A percentile compares a stretch with the other conserved stretches of the same genome.
Evolutionary conservation across 441 rosid genomes (phyloP).

Genomic region (Mallotus japonicus): DNA sequence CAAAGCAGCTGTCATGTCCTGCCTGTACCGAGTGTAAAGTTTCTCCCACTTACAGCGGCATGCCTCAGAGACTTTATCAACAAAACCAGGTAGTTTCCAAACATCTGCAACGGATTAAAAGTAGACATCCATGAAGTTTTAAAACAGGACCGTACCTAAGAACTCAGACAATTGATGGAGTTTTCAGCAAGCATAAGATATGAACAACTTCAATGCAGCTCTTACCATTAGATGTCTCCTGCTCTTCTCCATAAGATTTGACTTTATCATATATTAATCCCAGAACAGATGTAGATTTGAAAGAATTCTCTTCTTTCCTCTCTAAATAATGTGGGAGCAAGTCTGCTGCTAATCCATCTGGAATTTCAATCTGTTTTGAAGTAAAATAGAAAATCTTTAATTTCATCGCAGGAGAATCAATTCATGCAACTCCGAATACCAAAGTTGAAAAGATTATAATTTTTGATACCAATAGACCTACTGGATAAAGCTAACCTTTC

Average conservation of each 20-base stretch:
- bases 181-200: background rate
- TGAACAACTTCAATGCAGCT: background rate
- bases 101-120: constrained; percentile 34
- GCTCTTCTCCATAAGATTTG: constrained; percentile 25
- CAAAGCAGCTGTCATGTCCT: constrained; percentile 41
- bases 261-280: constrained; percentile 65
- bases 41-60: constrained; percentile 34
- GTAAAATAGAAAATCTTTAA: constrained; percentile 2
- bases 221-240: constrained; percentile 37
- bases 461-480: no score
- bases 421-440: no score
- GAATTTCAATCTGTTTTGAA: constrained; percentile 47
- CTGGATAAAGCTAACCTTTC: constrained; percentile 35
- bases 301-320: constrained; percentile 28
- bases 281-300: constrained; percentile 57
- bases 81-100: constrained; percentile 49
- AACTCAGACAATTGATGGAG: no score
- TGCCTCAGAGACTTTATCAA: constrained; percentile 23
- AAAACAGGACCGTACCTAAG: background rate
- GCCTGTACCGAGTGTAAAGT: constrained; percentile 41
- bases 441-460: no score
- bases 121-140: background rate
- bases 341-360: constrained; percentile 38
- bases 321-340: constrained; percentile 68
- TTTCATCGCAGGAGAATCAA: no score